A percentile compares a stretch with the other conserved stretches of the same genome.
These are phyloP conservation scores for Pleurotus ostreatus DNA, from an alignment of 768 basidiomycete species.

Conservation along the genomic window DNA sequence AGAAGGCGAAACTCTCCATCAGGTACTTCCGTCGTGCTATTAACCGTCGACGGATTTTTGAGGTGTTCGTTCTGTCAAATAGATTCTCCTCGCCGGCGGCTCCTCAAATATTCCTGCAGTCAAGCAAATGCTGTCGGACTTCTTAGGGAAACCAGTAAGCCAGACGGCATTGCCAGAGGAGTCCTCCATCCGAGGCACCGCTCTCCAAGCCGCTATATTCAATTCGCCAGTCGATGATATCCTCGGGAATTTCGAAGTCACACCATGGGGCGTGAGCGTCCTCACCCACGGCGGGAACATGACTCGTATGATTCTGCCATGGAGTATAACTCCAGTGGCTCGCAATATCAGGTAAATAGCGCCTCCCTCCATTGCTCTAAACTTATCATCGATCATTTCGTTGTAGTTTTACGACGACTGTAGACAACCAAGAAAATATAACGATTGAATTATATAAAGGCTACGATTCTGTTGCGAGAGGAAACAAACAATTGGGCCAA, in stretches of 20 bases:
- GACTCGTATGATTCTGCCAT: slow-evolving; percentile 46
- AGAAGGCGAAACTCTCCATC: slow-evolving; percentile 68
- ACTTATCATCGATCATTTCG: background rate
- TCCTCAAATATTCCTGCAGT: slow-evolving; percentile 72
- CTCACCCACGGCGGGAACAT: slow-evolving; percentile 67
- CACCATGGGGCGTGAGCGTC: slow-evolving; percentile 53
- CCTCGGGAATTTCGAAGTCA: slow-evolving; percentile 55
- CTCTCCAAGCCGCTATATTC: slow-evolving; percentile 65
- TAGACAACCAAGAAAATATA: slow-evolving; percentile 87
- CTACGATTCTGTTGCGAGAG: slow-evolving; percentile 83
- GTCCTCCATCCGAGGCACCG: slow-evolving; percentile 71
- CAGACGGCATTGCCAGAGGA: slow-evolving; percentile 71
- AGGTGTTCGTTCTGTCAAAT: slow-evolving; percentile 16
- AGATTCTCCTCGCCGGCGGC: slow-evolving; percentile 48
- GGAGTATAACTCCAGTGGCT: slow-evolving; percentile 49
- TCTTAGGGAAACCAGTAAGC: slow-evolving; percentile 64
- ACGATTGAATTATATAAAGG: slow-evolving; percentile 90
- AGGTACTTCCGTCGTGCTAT: slow-evolving; percentile 30
- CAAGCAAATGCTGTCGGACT: slow-evolving; percentile 61
- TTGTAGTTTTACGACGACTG: slow-evolving; percentile 75
- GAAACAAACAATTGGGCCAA: slow-evolving; percentile 88
- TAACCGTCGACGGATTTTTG: background rate
- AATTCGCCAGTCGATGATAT: slow-evolving; percentile 47
- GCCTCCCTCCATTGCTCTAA: background rate
- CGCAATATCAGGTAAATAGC: slow-evolving; percentile 33